phyloP scores from a whole-genome alignment of 352 stramenopile genomes.

The Pythium utonaiense region DNA sequence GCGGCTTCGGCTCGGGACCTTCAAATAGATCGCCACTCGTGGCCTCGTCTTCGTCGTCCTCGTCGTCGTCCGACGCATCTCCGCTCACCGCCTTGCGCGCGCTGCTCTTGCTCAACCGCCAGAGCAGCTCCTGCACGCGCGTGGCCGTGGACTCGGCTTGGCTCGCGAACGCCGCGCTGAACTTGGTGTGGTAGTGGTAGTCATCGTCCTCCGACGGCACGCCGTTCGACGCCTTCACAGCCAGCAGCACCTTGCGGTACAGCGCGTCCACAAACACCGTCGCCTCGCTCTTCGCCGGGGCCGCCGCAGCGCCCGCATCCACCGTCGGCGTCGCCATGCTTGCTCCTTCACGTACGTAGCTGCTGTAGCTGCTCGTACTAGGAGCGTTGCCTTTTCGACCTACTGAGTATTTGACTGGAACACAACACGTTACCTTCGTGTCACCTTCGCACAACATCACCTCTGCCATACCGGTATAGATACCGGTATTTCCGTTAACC shows the following conservation, averaged over 20 bases:
- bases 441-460: slow-evolving; percentile 14
- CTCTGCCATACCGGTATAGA: slow-evolving; percentile 1
- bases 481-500: slow-evolving; percentile 15
- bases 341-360: no score
- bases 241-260: slow-evolving; percentile 72
- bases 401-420: slow-evolving; percentile 33
- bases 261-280: slow-evolving; percentile 50
- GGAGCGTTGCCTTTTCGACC: no score
- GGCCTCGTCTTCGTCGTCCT: slow-evolving; percentile 41
- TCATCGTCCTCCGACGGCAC: slow-evolving; percentile 78
- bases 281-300: slow-evolving; percentile 17
- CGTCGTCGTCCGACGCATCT: slow-evolving; percentile 30
- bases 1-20: slow-evolving; percentile 64
- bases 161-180: slow-evolving; percentile 53
- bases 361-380: no score
- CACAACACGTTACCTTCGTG: slow-evolving; percentile 17
- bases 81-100: slow-evolving; percentile 3
- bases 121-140: slow-evolving; percentile 49
- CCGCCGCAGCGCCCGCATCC: slow-evolving; percentile 8
- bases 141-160: slow-evolving; percentile 33
- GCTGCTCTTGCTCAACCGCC: slow-evolving; percentile 31
- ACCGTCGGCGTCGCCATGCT: slow-evolving; percentile 3
- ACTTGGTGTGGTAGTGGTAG: slow-evolving; percentile 80
- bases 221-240: slow-evolving; percentile 80
- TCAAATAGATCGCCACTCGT: slow-evolving; percentile 58